Percentiles rank a stretch among this genome's conserved stretches.
These are phyloP conservation scores for Trichomonas vaginalis DNA, from an alignment of 208 protist genomes.

Conservation along the genomic window DNA sequence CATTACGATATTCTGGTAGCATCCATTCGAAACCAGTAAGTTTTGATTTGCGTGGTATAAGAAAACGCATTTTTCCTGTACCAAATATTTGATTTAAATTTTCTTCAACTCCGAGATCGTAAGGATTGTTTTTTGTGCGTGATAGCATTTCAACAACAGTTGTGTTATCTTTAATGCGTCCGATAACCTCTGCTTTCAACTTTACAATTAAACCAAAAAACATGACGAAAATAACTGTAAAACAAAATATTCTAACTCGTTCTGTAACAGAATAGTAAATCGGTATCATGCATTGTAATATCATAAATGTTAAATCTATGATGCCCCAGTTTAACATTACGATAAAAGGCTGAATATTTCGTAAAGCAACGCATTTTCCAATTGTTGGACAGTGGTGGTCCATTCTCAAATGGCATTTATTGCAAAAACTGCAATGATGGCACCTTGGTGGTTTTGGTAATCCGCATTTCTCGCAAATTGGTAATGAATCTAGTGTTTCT, in stretches of 20 bases:
- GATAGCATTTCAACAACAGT: not conserved
- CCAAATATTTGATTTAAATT: not conserved
- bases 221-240: not conserved
- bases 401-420: slow-evolving; percentile 31
- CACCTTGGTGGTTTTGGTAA: slow-evolving; percentile 20
- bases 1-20: not conserved
- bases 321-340: not conserved
- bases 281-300: not conserved
- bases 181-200: not conserved
- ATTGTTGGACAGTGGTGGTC: slow-evolving; percentile 28
- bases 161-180: not conserved
- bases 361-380: not conserved
- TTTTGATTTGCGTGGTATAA: not conserved
- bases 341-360: not conserved
- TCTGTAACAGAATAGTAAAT: not conserved
- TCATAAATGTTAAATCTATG: not conserved
- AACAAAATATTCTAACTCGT: not conserved
- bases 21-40: not conserved
- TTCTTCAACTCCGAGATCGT: not conserved
- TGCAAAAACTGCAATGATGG: slow-evolving; percentile 30
- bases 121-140: not conserved
- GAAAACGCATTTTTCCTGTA: not conserved
- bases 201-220: not conserved
- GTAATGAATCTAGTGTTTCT: not conserved
- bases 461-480: slow-evolving; percentile 19